Conservation (phyloP, 441 rosid genomes). For the Mallotus repandus region DNA sequence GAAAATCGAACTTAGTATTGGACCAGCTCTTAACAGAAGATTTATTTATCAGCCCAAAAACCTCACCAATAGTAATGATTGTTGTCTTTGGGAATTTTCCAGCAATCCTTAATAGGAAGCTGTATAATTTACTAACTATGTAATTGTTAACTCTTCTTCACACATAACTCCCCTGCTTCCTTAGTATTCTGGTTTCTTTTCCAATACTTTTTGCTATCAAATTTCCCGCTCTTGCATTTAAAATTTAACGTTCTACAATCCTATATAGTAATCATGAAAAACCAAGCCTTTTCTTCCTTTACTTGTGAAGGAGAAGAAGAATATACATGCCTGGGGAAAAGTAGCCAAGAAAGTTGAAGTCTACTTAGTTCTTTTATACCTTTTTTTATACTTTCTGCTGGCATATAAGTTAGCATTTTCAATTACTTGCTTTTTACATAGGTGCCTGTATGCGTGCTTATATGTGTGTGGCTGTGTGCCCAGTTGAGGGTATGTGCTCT, state of each 20-base stretch:
- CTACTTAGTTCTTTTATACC: background rate
- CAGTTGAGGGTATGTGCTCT: background rate
- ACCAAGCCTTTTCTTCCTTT: background rate
- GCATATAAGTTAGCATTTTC: background rate
- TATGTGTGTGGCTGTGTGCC: background rate
- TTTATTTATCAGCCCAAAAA: background rate
- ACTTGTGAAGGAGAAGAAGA: background rate
- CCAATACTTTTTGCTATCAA: background rate
- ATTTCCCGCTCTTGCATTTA: background rate
- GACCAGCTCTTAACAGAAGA: background rate
- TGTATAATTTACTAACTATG: too few species aligned
- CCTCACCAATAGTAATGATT: background rate
- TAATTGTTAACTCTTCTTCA: background rate
- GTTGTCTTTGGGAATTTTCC: background rate
- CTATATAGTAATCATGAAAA: too few species aligned
- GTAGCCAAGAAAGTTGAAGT: background rate
- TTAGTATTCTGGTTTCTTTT: background rate
- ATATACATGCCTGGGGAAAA: background rate
- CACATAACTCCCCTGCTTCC: background rate
- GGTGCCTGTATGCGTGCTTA: background rate
- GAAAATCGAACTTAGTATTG: background rate
- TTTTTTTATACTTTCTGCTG: background rate
- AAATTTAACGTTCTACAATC: background rate
- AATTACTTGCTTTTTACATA: background rate
- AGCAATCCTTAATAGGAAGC: background rate